Percentiles rank a stretch among this genome's conserved stretches.
These are phyloP conservation scores for Desmodesmus armatus DNA, from an alignment of 139 green algal species.

Conservation along the genomic window DNA sequence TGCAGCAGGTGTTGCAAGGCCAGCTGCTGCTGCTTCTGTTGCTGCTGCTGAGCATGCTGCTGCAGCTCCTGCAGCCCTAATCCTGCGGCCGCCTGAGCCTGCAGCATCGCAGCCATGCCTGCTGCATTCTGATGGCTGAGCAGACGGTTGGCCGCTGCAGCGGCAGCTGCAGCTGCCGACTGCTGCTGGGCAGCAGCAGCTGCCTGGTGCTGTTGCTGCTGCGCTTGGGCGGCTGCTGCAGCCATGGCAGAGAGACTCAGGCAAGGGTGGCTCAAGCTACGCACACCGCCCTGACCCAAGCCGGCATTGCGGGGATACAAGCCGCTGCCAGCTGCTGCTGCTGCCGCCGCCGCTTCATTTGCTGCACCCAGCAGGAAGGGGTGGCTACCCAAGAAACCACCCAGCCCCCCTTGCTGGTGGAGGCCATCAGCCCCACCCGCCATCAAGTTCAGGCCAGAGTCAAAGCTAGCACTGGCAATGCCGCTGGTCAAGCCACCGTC, in stretches of 20 bases:
- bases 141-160: constrained; percentile 16
- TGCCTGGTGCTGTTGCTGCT: constrained; percentile 41
- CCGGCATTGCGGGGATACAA: constrained; percentile 6
- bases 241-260: constrained; percentile 24
- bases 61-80: constrained; percentile 47
- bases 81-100: constrained; percentile 33
- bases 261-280: constrained; percentile 38
- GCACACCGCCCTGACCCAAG: neutral
- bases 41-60: constrained; percentile 54
- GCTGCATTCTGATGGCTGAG: constrained; percentile 21
- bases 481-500: neutral
- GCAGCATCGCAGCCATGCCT: constrained; percentile 25
- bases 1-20: constrained; percentile 60
- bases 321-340: constrained; percentile 4
- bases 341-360: no score
- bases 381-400: constrained; percentile 15
- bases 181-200: constrained; percentile 42
- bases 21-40: constrained; percentile 60
- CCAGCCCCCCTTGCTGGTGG: constrained; percentile 12
- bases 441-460: constrained; percentile 30
- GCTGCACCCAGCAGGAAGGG: constrained; percentile 5
- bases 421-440: neutral
- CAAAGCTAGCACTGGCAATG: constrained; percentile 38
- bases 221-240: constrained; percentile 2
- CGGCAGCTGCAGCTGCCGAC: constrained; percentile 31